Conservation (phyloP, 2,329 filamentous ascomycete genomes). For the Cladosporium sp. region DNA sequence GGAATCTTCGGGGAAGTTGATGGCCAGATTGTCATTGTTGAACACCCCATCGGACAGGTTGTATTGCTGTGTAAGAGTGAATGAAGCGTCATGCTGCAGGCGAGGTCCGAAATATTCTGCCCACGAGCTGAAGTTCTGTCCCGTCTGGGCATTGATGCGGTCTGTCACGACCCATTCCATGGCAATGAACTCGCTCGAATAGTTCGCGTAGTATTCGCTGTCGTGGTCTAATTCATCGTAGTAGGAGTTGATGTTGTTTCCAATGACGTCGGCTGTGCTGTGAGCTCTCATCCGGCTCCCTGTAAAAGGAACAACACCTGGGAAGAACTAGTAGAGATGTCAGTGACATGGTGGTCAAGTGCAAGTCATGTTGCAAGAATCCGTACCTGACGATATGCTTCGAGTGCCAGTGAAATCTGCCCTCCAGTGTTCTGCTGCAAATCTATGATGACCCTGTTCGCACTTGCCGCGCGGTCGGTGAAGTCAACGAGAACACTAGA, state of each 20-base stretch:
- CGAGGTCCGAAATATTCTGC: slow-evolving; percentile 27
- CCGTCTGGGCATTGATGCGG: slow-evolving; percentile 20
- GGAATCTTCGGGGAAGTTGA: slow-evolving; percentile 21
- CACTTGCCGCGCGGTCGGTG: slow-evolving; percentile 33
- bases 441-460: slow-evolving; percentile 63
- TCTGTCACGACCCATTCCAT: slow-evolving; percentile 26
- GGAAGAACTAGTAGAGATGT: slow-evolving; percentile 55
- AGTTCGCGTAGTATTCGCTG: slow-evolving; percentile 38
- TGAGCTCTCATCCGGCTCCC: slow-evolving; percentile 23
- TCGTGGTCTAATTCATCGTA: slow-evolving; percentile 14
- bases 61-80: slow-evolving; percentile 34
- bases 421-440: slow-evolving; percentile 60
- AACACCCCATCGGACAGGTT: slow-evolving; percentile 39
- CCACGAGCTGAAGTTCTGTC: slow-evolving; percentile 27
- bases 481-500: slow-evolving; percentile 26
- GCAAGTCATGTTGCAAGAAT: neutral
- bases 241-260: slow-evolving; percentile 35
- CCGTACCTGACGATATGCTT: slow-evolving; percentile 30
- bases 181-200: slow-evolving; percentile 40
- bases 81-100: slow-evolving; percentile 35
- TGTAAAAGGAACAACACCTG: slow-evolving; percentile 24
- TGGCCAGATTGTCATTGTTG: slow-evolving; percentile 22
- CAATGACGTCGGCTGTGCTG: slow-evolving; percentile 43
- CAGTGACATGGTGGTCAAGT: slow-evolving; percentile 6
- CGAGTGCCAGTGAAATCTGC: slow-evolving; percentile 20